Conservation (phyloP, 2,329 filamentous ascomycete genomes). For the Aureobasidium namibiae region DNA sequence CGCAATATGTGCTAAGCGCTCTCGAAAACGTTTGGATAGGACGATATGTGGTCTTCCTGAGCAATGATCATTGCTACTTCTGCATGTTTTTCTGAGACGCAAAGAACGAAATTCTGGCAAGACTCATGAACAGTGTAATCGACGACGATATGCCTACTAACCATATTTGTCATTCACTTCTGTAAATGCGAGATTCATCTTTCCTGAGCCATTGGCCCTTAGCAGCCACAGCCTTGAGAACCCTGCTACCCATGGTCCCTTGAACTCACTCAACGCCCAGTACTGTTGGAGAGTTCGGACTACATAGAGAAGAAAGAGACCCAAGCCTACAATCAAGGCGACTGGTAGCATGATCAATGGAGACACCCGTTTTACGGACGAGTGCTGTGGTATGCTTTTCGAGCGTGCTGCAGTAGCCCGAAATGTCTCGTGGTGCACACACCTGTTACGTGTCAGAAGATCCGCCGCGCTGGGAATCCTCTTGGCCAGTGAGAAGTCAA, state of each 20-base stretch:
- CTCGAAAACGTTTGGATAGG: background rate
- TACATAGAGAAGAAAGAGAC: conserved; percentile 11
- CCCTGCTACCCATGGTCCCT: conserved; percentile 30
- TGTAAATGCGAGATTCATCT: conserved; percentile 31
- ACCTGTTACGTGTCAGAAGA: background rate
- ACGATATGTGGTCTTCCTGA: background rate
- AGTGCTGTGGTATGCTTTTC: background rate
- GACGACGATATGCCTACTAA: conserved; percentile 17
- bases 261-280: conserved; percentile 26
- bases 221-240: conserved; percentile 33
- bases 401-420: conserved; percentile 5
- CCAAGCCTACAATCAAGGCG: conserved; percentile 3
- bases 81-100: background rate
- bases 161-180: conserved; percentile 30
- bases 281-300: conserved; percentile 24
- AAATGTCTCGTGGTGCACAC: conserved; percentile 2
- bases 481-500: conserved; percentile 1
- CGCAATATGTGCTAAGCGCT: background rate
- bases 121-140: background rate
- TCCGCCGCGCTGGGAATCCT: background rate
- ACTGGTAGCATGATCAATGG: background rate
- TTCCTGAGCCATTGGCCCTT: conserved; percentile 27
- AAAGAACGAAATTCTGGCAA: background rate
- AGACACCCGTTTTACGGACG: background rate
- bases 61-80: background rate